Evolutionary conservation across 2,329 filamentous ascomycete genomes (phyloP), one percentile per base, ranked within the genome.

Genomic region (Parascedosporium putredinis): DNA sequence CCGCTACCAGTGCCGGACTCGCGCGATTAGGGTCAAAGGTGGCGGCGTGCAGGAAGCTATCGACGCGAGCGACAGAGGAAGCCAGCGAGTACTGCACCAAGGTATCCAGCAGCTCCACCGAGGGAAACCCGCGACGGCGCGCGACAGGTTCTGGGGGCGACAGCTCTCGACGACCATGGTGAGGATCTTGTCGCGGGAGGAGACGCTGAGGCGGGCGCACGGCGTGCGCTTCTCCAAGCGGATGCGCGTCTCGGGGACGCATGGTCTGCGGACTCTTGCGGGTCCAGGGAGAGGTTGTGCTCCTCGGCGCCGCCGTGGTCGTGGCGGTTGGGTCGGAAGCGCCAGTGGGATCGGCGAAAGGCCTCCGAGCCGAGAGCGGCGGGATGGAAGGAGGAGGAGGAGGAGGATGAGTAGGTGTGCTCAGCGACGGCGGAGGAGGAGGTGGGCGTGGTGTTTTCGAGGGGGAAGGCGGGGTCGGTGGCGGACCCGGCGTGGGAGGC

Each of bases 71-170:
- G 18, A 71, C 65, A 38, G 81, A 76, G 1, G 72, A 70, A 1
- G 76, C 74, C 18, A 83, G 64, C 51, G 78, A 84, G 53, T 77
- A 74, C 52, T 84, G 77, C 8, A 82, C 68, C 51, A 84, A 66
- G 8, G 73, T 77, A 55, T 84, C 80, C 52, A 84, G 67, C 2
- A 79, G 61, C 20, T 79, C 74, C n/a, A 78, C 70, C 1, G 78
- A 79, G 80, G 79, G 54, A 86, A 85, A 0, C 80, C 80, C 1
- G 71, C 65, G 6, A 62, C 60, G 1, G 62, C 56, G 33, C 60
- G 73, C 62, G 63, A 73, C 64, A 62, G 74, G 58, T 66, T 65
- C 54, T 69, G 68, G 29, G 67, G 68, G 43, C 73, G 75, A 56
- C 76, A 82, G 4, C 75, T 79, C 46, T 73, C 71, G 27, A 87